These are phyloP conservation scores for Epichloe typhina DNA, from an alignment of 2,329 filamentous ascomycete species.

Conservation along the genomic window DNA sequence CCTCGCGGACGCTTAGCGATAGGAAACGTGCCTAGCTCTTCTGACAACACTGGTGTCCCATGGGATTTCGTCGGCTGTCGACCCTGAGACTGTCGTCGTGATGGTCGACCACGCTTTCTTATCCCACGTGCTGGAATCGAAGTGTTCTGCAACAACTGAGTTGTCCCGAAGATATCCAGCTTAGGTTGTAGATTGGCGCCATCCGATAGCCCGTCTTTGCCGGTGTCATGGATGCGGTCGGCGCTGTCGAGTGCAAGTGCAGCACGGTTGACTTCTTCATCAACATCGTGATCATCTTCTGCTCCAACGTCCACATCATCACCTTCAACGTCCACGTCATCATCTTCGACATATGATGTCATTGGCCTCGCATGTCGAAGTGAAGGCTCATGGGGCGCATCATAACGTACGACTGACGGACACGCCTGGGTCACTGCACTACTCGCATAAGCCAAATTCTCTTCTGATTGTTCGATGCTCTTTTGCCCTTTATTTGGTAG, in stretches of 20 bases:
- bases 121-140: background rate
- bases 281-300: slow-evolving; percentile 1
- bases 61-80: background rate
- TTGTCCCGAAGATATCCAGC: background rate
- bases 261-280: background rate
- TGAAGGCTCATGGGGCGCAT: slow-evolving; percentile 28
- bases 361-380: slow-evolving; percentile 40
- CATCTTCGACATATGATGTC: slow-evolving; percentile 36
- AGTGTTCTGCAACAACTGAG: background rate
- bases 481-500: background rate
- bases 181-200: background rate
- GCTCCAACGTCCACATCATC: slow-evolving; percentile 22
- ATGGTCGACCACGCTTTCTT: slow-evolving; percentile 20
- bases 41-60: background rate
- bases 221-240: background rate
- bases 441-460: slow-evolving; percentile 9
- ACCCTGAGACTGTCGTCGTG: slow-evolving; percentile 14
- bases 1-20: slow-evolving; percentile 13
- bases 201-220: slow-evolving; percentile 6
- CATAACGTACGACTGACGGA: background rate
- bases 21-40: background rate
- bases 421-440: slow-evolving; percentile 16
- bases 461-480: slow-evolving; percentile 9
- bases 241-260: background rate
- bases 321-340: slow-evolving; percentile 25